phyloP scores from a whole-genome alignment of 1,284 basidiomycete genomes.

The Leccinum brunneo-olivaceum region DNA sequence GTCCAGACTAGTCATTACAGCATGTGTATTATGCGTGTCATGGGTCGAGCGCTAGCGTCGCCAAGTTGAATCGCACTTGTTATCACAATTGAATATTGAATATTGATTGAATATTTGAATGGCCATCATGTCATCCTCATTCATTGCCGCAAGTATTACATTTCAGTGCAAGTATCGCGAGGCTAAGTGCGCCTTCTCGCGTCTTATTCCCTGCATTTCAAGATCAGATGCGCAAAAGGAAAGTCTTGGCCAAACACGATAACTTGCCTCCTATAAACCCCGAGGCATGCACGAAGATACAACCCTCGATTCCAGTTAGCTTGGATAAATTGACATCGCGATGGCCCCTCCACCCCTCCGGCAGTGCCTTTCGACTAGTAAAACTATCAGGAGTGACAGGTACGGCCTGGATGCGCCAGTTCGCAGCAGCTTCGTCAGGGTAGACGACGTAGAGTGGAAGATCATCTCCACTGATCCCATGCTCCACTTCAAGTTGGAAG shows the following conservation, averaged over 20 bases:
- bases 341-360: slow-evolving; percentile 89
- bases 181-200: slow-evolving; percentile 77
- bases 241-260: background rate
- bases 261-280: slow-evolving; percentile 90
- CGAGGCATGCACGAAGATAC: slow-evolving; percentile 91
- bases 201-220: slow-evolving; percentile 74
- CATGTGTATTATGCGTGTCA: slow-evolving; percentile 18
- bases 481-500: slow-evolving; percentile 74
- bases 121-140: slow-evolving; percentile 14
- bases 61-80: slow-evolving; percentile 9
- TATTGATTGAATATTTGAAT: too few relatives aligned
- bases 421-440: slow-evolving; percentile 72
- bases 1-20: slow-evolving; percentile 7
- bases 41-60: slow-evolving; percentile 6
- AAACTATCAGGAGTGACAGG: slow-evolving; percentile 81
- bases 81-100: slow-evolving; percentile 4
- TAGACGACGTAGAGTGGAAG: slow-evolving; percentile 85
- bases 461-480: slow-evolving; percentile 36
- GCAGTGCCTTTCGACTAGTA: slow-evolving; percentile 85
- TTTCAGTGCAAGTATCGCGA: slow-evolving; percentile 69
- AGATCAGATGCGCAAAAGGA: slow-evolving; percentile 11
- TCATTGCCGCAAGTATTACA: slow-evolving; percentile 22
- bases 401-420: slow-evolving; percentile 94
- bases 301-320: slow-evolving; percentile 72
- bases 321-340: slow-evolving; percentile 78